Conservation (phyloP, 345 rosid species). For the Eucalyptus tenuipes region DNA sequence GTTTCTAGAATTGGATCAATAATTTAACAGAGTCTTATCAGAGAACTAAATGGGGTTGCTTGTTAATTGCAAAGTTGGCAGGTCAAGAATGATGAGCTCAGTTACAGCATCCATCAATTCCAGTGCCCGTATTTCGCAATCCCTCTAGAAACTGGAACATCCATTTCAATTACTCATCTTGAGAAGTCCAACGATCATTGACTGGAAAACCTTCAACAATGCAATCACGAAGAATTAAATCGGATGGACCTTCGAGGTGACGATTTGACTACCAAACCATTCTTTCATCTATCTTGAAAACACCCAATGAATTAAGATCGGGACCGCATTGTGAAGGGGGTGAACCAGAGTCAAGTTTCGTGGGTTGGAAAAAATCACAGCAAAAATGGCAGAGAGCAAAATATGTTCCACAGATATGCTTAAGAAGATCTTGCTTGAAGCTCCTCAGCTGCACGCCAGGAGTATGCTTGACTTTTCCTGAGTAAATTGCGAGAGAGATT, state of each 20-base stretch:
- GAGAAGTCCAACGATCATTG: constrained; percentile 9
- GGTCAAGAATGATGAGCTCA: constrained; percentile 55
- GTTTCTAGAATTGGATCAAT: too few relatives aligned
- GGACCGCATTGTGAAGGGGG: constrained; percentile 33
- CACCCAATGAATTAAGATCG: constrained; percentile 38
- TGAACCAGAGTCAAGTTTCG: constrained; percentile 47
- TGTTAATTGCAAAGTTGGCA: constrained; percentile 69
- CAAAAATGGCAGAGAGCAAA: background rate
- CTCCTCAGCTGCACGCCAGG: constrained; percentile 43
- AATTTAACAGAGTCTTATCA: constrained; percentile 35
- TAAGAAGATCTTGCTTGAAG: constrained; percentile 61
- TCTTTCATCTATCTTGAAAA: constrained; percentile 50
- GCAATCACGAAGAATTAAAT: constrained; percentile 10
- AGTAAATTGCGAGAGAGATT: constrained; percentile 6
- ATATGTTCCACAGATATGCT: constrained; percentile 31
- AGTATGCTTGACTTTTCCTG: too few relatives aligned
- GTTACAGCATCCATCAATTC: constrained; percentile 43
- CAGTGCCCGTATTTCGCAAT: constrained; percentile 58
- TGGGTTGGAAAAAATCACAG: constrained; percentile 32
- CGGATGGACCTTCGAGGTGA: constrained; percentile 14
- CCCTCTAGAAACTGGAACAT: constrained; percentile 32
- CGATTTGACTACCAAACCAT: constrained; percentile 47
- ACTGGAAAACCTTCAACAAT: background rate
- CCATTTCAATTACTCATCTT: constrained; percentile 10
- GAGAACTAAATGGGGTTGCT: constrained; percentile 40